These are phyloP conservation scores for Aaosphaeria pasadenensis DNA, from an alignment of 2,329 filamentous ascomycete species.

Conservation along the genomic window DNA sequence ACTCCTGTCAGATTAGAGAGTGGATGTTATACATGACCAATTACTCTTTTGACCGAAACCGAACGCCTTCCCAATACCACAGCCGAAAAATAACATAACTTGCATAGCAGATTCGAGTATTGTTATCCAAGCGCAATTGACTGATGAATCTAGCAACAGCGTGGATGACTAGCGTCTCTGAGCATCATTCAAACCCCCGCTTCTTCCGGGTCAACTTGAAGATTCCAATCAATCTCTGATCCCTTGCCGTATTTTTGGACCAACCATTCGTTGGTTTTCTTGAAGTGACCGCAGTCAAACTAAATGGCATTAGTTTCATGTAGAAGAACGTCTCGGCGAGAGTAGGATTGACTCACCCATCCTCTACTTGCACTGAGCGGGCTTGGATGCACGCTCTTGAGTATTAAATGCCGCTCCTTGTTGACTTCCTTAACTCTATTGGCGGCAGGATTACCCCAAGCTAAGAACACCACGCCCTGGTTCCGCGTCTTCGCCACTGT, in stretches of 20 bases:
- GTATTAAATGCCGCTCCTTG: slow-evolving; percentile 70
- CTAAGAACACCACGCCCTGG: slow-evolving; percentile 86
- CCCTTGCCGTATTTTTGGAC: slow-evolving; percentile 72
- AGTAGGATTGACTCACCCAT: slow-evolving; percentile 57
- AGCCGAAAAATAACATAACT: too few relatives aligned
- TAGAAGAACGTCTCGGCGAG: background rate
- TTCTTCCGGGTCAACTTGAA: slow-evolving; percentile 48
- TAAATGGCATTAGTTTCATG: slow-evolving; percentile 35
- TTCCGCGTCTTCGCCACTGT: slow-evolving; percentile 74
- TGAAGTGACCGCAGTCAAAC: slow-evolving; percentile 80
- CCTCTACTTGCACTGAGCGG: slow-evolving; percentile 82
- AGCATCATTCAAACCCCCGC: slow-evolving; percentile 8
- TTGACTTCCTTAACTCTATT: slow-evolving; percentile 76
- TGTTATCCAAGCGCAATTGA: too few relatives aligned
- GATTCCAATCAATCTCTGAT: slow-evolving; percentile 81
- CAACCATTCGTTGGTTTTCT: slow-evolving; percentile 82
- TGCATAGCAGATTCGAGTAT: too few relatives aligned
- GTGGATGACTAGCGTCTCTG: too few relatives aligned
- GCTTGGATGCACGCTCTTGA: slow-evolving; percentile 87
- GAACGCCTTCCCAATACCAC: too few relatives aligned
- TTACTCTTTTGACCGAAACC: too few relatives aligned
- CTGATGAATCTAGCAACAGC: too few relatives aligned
- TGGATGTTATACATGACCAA: too few relatives aligned
- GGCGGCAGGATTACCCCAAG: slow-evolving; percentile 85
- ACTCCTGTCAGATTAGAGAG: too few relatives aligned